Percentiles rank a stretch among this genome's conserved stretches.
Conservation (phyloP, 805 yeast genomes). For the Saccharomycopsis sp. region DNA sequence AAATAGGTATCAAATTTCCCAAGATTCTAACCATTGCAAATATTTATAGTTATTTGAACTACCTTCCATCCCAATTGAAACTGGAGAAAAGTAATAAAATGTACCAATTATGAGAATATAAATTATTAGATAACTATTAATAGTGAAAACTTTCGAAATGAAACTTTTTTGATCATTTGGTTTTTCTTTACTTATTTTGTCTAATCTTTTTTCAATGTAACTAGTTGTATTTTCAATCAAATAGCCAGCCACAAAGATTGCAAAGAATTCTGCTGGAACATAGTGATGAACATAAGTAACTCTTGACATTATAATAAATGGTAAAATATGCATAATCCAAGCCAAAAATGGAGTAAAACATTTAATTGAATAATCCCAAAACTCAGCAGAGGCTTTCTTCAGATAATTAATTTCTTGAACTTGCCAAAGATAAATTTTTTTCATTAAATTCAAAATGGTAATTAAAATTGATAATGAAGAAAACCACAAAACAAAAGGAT, state of each 20-base stretch:
- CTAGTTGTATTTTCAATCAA: constrained; percentile 30
- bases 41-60: constrained; percentile 32
- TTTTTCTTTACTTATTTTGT: background rate
- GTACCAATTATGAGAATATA: constrained; percentile 41
- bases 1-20: constrained; percentile 25
- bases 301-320: constrained; percentile 89
- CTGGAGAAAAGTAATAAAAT: constrained; percentile 44
- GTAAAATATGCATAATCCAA: constrained; percentile 82
- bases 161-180: background rate
- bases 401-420: constrained; percentile 49
- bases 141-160: background rate
- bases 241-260: constrained; percentile 65
- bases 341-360: constrained; percentile 83
- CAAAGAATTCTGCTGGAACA: constrained; percentile 90
- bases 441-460: constrained; percentile 28
- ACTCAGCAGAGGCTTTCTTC: constrained; percentile 19
- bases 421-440: constrained; percentile 41
- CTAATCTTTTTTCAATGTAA: background rate
- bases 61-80: constrained; percentile 59
- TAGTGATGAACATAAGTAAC: constrained; percentile 96
- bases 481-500: constrained; percentile 55
- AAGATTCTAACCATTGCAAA: constrained; percentile 36
- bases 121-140: constrained; percentile 28
- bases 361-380: constrained; percentile 41
- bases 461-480: constrained; percentile 40